phyloP scores from a whole-genome alignment of 208 protist genomes.

The Sergeia podlipaevii region DNA sequence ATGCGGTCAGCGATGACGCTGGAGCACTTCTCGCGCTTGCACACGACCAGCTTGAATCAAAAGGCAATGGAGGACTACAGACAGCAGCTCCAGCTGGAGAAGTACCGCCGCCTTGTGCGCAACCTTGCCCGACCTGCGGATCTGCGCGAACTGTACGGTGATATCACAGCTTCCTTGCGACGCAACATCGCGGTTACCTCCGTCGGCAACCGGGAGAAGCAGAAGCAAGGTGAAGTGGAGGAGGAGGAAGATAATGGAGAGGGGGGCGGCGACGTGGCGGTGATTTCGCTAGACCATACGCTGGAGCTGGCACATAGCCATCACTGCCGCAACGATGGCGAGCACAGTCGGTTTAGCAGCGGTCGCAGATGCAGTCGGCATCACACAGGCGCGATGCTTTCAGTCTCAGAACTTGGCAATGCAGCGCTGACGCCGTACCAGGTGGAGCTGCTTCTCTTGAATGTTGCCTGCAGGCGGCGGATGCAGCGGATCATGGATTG shows the following conservation, averaged over 20 bases:
- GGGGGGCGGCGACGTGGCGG: neutral
- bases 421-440: conserved; percentile 31
- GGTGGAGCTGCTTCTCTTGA: conserved; percentile 65
- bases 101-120: conserved; percentile 59
- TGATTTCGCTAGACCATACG: neutral
- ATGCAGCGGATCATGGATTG: conserved; percentile 22
- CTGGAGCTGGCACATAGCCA: neutral
- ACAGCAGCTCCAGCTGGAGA: conserved; percentile 53
- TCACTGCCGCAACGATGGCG: neutral
- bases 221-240: neutral
- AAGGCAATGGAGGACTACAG: conserved; percentile 26
- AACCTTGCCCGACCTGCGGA: conserved; percentile 26
- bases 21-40: conserved; percentile 31
- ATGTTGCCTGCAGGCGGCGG: conserved; percentile 56
- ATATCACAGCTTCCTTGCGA: conserved; percentile 37
- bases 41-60: conserved; percentile 12
- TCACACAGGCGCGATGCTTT: conserved; percentile 15
- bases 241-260: too few species aligned
- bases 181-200: conserved; percentile 26
- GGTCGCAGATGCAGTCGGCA: neutral
- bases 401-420: conserved; percentile 30
- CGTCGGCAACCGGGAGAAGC: neutral
- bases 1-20: conserved; percentile 54
- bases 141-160: conserved; percentile 36
- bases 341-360: neutral